Evolutionary conservation across 176 grass and related monocot genomes (phyloP), one percentile per base, ranked within the genome.

Genomic region (Oryza meridionalis): DNA sequence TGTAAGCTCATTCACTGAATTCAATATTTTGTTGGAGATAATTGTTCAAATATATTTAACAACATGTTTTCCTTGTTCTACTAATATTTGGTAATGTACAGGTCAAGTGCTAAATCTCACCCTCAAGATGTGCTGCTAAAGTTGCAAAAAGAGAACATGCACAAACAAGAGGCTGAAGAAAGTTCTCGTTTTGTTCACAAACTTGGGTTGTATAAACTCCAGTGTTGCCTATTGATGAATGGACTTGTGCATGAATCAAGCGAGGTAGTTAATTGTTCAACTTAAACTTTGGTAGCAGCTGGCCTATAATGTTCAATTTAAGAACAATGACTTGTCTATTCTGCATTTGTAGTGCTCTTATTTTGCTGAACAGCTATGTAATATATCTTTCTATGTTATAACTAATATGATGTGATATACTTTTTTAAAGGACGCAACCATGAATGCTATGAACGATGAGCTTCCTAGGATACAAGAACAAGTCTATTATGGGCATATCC

Each of bases 401-500:
- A 25, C 78, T 82, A 59, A 78, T 7, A 73, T 15, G 49, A 14
- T 78, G 26, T 90, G 27, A 75, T 84, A 61, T 71, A 21, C 1
- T 61, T 65, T 50, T 31, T 59, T 24, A 70, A 82, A 98, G 96
- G 96, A 98, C 4, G 83, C 91, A 6, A 92, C 92, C 55, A 95
- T 94, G 81, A 94, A 92, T 90, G 96, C 96, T 67, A 94, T 98
- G 93, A 95, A 98, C 31, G 91, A 89, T 71, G 96, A 98, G 76
- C 86, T 95, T 72, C 96, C 91, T 62, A 95, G 87, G 89, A 95
- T 98, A 90, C 96, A 98, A 90, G 96, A 98, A 84, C 96, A 98
- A 92, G 93, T 98, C 72, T 98, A 98, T 87, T 98, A 98, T 87
- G 96, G 96, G 42, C 93, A 98, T 91, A 95, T 98, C 65, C 86